These are phyloP conservation scores for Cucurbita moschata DNA, from an alignment of 306 rosid species.

Conservation along the genomic window DNA sequence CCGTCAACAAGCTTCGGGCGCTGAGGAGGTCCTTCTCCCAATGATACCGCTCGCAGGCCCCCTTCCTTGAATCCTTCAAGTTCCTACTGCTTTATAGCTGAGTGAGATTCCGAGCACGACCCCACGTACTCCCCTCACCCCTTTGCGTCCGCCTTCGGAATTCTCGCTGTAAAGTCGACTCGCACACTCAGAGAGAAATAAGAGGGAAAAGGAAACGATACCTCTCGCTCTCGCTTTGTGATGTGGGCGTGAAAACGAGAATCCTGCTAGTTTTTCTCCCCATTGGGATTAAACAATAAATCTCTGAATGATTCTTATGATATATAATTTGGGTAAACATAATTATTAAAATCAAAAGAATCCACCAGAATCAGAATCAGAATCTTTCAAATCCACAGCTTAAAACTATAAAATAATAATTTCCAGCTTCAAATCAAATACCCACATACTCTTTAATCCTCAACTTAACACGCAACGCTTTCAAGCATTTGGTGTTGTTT, in stretches of 20 bases:
- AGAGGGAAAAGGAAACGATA: not conserved
- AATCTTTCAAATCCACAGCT: constrained; percentile 11
- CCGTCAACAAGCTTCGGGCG: not conserved
- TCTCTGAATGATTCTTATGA: not conserved
- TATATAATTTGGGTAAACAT: not conserved
- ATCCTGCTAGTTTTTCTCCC: not conserved
- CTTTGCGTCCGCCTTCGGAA: constrained; percentile 12
- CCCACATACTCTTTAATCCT: not conserved
- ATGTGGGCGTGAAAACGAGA: not conserved
- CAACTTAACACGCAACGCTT: not conserved
- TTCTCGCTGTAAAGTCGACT: constrained; percentile 36
- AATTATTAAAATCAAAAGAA: not conserved
- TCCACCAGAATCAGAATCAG: constrained; percentile 18
- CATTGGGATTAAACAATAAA: not conserved
- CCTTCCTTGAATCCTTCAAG: too few relatives aligned
- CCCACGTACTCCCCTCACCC: constrained; percentile 10
- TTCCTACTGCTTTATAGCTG: too few relatives aligned
- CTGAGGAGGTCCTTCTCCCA: not conserved
- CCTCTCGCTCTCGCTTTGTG: not conserved
- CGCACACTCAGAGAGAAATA: not conserved
- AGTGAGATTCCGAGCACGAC: not conserved
- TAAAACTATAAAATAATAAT: not conserved
- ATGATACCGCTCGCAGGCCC: too few relatives aligned
- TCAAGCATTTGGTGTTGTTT: constrained; percentile 4
- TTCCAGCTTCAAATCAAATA: constrained; percentile 2